Percentiles rank a stretch among this genome's conserved stretches.
These are phyloP conservation scores for Monascus ruber DNA, from an alignment of 2,329 filamentous ascomycete species.

Conservation along the genomic window DNA sequence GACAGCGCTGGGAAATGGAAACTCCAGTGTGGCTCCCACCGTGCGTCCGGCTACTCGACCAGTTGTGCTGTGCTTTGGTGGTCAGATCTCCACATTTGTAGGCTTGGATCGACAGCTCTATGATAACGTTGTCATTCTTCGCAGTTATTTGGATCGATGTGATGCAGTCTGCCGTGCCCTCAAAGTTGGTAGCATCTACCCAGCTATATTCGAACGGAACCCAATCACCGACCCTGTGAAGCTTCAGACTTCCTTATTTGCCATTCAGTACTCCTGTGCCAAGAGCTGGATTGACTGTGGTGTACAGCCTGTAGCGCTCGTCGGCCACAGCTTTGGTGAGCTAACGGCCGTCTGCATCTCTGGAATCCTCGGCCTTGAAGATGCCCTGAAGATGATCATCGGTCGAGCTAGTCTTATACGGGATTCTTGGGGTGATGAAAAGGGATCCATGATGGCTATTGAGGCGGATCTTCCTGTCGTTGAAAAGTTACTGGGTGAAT, in stretches of 20 bases:
- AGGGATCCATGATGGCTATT: slow-evolving; percentile 22
- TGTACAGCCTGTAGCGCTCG: slow-evolving; percentile 17
- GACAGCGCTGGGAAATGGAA: background rate
- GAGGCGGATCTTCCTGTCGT: slow-evolving; percentile 18
- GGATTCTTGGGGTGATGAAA: slow-evolving; percentile 20
- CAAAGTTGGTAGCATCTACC: slow-evolving; percentile 14
- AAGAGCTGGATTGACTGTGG: slow-evolving; percentile 29
- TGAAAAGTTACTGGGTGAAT: slow-evolving; percentile 9
- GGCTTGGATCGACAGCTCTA: slow-evolving; percentile 16
- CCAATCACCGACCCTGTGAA: slow-evolving; percentile 5
- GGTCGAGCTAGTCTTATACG: slow-evolving; percentile 21
- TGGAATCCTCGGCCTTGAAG: slow-evolving; percentile 16
- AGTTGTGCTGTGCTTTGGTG: slow-evolving; percentile 29
- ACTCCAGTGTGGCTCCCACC: background rate
- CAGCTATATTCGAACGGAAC: slow-evolving; percentile 14
- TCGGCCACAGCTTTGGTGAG: slow-evolving; percentile 31
- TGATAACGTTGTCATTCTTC: slow-evolving; percentile 13
- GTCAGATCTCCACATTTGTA: slow-evolving; percentile 20
- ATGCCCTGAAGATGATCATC: slow-evolving; percentile 19
- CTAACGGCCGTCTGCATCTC: slow-evolving; percentile 24
- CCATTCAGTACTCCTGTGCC: slow-evolving; percentile 28
- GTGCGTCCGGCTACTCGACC: slow-evolving; percentile 1
- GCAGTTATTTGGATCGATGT: slow-evolving; percentile 24
- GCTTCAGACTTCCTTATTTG: slow-evolving; percentile 28
- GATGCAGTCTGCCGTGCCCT: slow-evolving; percentile 13